Conservation (phyloP, 768 basidiomycete species). For the Suillus spraguei region DNA sequence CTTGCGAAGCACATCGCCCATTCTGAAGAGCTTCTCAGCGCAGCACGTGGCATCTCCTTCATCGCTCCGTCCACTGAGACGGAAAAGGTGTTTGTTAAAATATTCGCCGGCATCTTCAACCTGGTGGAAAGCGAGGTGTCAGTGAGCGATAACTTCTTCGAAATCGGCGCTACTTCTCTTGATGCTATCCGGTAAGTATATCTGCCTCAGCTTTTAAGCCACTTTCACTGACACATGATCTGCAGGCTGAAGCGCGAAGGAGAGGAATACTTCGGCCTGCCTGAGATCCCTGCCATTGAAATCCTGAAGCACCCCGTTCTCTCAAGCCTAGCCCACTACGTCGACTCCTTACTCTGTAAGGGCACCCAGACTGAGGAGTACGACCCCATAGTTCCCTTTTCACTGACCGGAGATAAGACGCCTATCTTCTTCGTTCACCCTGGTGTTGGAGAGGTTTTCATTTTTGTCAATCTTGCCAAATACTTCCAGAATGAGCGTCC, state of each 20-base stretch:
- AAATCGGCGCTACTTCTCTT: slow-evolving; percentile 44
- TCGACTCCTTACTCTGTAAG: slow-evolving; percentile 30
- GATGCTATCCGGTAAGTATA: slow-evolving; percentile 31
- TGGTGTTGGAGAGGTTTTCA: slow-evolving; percentile 42
- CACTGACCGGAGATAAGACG: slow-evolving; percentile 35
- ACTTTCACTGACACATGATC: neutral
- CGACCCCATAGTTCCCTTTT: too few species aligned
- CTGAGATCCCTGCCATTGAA: slow-evolving; percentile 39
- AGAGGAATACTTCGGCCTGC: slow-evolving; percentile 28
- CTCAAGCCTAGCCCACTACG: slow-evolving; percentile 33
- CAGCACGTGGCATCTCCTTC: slow-evolving; percentile 26
- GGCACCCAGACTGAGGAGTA: slow-evolving; percentile 13
- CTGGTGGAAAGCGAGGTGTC: slow-evolving; percentile 24
- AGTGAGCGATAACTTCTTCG: slow-evolving; percentile 39
- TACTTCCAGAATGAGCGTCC: slow-evolving; percentile 41
- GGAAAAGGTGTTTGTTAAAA: slow-evolving; percentile 31
- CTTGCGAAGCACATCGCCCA: slow-evolving; percentile 32
- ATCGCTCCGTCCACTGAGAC: slow-evolving; percentile 24
- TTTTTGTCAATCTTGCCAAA: slow-evolving; percentile 45
- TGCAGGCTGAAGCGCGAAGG: slow-evolving; percentile 29
- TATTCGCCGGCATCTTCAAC: slow-evolving; percentile 35
- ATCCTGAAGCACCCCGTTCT: slow-evolving; percentile 36
- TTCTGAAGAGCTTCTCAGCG: slow-evolving; percentile 27
- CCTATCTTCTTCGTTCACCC: slow-evolving; percentile 32
- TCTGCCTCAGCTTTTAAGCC: neutral